Percentiles rank a stretch among this genome's conserved stretches.
phyloP scores from a whole-genome alignment of 2,329 filamentous ascomycete species.

The Ophiostoma angusticollis region DNA sequence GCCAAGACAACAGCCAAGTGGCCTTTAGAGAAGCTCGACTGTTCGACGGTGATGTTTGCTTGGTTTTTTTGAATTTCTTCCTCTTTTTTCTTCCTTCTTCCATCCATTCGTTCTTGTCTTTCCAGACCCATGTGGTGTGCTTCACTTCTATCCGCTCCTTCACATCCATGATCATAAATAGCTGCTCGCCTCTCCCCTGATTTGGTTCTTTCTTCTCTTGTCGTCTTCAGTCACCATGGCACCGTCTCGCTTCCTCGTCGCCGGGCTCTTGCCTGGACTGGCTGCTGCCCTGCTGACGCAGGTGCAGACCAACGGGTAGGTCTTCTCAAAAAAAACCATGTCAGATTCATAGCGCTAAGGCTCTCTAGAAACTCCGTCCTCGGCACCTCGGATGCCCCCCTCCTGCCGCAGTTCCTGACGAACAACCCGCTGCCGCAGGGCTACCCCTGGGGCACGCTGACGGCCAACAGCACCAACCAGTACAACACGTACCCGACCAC shows the following conservation, averaged over 20 bases:
- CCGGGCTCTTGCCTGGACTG: constrained; percentile 15
- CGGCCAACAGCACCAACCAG: constrained; percentile 33
- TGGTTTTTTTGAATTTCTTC: background rate
- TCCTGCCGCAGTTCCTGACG: constrained; percentile 30
- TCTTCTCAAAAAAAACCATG: background rate
- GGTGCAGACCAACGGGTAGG: constrained; percentile 26
- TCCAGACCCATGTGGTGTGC: too few relatives aligned
- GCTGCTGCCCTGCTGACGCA: constrained; percentile 19
- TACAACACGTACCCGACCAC: constrained; percentile 36
- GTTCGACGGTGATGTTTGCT: background rate
- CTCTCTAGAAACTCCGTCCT: constrained; percentile 26
- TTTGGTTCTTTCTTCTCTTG: background rate
- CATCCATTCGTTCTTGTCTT: background rate
- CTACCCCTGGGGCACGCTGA: constrained; percentile 38
- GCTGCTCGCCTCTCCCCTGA: background rate
- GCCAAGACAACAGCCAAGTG: too few relatives aligned
- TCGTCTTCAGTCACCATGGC: constrained; percentile 2
- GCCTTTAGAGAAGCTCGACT: too few relatives aligned
- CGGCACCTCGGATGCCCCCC: constrained; percentile 26
- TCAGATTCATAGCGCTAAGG: background rate
- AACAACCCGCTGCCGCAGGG: constrained; percentile 36
- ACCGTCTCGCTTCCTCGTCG: constrained; percentile 2
- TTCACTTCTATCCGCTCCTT: background rate
- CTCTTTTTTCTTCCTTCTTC: background rate
- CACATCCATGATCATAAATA: too few relatives aligned